Evolutionary conservation across 352 stramenopile species (phyloP).

Genomic region (Globisporangium acanthophoron): DNA sequence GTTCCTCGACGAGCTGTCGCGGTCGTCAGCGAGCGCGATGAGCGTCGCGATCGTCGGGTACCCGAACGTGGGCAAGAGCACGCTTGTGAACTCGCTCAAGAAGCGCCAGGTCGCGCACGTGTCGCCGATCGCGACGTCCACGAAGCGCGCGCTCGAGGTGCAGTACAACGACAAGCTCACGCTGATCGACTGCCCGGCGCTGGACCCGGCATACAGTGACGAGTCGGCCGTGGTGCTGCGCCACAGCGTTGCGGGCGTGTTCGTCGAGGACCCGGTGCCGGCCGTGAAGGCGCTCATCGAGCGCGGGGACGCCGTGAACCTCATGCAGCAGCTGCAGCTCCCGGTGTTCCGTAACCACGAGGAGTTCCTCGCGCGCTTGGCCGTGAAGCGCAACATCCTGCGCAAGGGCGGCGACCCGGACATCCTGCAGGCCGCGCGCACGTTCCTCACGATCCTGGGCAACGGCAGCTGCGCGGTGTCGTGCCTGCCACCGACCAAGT

Average conservation of each 20-base stretch:
- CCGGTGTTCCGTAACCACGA: constrained; percentile 90
- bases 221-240: constrained; percentile 82
- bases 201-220: constrained; percentile 95
- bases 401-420: constrained; percentile 96
- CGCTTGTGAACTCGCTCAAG: constrained; percentile 95
- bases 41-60: constrained; percentile 98
- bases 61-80: constrained; percentile 95
- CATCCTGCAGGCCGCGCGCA: constrained; percentile 89
- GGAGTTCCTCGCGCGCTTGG: constrained; percentile 96
- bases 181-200: constrained; percentile 95
- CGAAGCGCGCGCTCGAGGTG: constrained; percentile 87
- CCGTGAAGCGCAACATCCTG: constrained; percentile 90
- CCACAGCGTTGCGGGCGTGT: constrained; percentile 94
- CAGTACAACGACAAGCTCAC: constrained; percentile 96
- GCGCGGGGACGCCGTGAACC: constrained; percentile 86
- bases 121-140: constrained; percentile 48
- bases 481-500: constrained; percentile 67
- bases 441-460: constrained; percentile 75
- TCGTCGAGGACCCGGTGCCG: constrained; percentile 92
- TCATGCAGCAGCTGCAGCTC: constrained; percentile 96
- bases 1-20: constrained; percentile 96
- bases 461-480: constrained; percentile 51
- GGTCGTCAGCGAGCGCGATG: constrained; percentile 62
- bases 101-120: constrained; percentile 48
- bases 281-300: constrained; percentile 90